Percentiles rank a stretch among this genome's conserved stretches.
phyloP scores from a whole-genome alignment of 495 filamentous ascomycete species.

The Neurospora intermedia region DNA sequence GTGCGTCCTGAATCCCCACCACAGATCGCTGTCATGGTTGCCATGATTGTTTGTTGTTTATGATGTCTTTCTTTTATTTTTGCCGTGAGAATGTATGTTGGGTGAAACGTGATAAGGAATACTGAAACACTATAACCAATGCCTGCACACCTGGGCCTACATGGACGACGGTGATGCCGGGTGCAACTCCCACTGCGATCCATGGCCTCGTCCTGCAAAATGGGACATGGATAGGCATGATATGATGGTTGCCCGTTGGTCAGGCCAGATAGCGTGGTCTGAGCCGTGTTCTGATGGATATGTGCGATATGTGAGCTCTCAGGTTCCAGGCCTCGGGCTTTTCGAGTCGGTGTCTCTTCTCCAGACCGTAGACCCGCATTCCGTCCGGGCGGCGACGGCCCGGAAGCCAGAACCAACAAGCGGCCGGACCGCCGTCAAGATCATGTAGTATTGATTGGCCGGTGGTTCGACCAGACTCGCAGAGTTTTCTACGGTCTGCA shows the following conservation, averaged over 20 bases:
- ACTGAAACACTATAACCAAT: not conserved
- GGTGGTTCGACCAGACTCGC: not conserved
- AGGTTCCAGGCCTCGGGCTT: not conserved
- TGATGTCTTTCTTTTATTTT: not conserved
- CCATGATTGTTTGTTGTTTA: not conserved
- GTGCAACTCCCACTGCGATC: not conserved
- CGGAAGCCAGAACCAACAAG: not conserved
- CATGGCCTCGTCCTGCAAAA: not conserved
- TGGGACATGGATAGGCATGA: not conserved
- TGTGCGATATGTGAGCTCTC: not conserved
- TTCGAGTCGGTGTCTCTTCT: not conserved
- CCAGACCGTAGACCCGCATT: not conserved
- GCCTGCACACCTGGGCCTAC: not conserved
- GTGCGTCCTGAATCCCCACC: not conserved
- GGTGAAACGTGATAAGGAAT: not conserved
- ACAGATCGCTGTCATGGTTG: not conserved
- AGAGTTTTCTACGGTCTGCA: not conserved
- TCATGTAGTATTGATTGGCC: not conserved
- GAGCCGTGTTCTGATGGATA: not conserved
- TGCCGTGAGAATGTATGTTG: not conserved
- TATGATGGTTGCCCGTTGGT: not conserved
- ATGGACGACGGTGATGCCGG: not conserved
- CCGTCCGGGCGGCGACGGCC: not conserved
- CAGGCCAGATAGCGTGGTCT: not conserved
- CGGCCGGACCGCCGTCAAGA: not conserved